phyloP scores from a whole-genome alignment of 495 filamentous ascomycete genomes.

The Lasiosphaeria miniovina region DNA sequence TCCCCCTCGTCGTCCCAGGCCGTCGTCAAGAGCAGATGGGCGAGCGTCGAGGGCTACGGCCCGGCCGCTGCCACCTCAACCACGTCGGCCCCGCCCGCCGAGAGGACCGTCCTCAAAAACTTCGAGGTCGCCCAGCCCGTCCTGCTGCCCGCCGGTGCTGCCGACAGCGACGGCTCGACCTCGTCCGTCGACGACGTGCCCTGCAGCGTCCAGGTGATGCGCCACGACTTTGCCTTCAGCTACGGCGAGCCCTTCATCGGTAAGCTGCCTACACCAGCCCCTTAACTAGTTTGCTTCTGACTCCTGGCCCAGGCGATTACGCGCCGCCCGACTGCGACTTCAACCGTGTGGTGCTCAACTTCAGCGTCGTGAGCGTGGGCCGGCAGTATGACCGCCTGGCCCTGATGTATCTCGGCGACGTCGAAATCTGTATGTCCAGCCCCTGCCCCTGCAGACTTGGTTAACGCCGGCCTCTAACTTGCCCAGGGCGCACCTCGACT shows the following conservation, averaged over 20 bases:
- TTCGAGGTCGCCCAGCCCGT: constrained; percentile 72
- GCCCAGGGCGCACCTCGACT: constrained; percentile 66
- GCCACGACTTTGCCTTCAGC: constrained; percentile 70
- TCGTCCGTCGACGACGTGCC: constrained; percentile 12
- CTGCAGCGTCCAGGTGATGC: constrained; percentile 62
- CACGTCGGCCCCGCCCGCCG: constrained; percentile 17
- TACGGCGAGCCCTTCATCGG: constrained; percentile 80
- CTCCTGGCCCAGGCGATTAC: constrained; percentile 52
- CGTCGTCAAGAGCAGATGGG: constrained; percentile 5
- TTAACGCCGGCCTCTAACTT: too few species aligned
- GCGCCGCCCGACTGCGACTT: constrained; percentile 68
- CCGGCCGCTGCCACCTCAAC: constrained; percentile 9
- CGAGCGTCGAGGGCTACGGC: background rate
- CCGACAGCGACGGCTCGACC: constrained; percentile 34
- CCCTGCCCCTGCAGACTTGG: too few species aligned
- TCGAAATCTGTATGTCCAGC: constrained; percentile 62
- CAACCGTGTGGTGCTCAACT: constrained; percentile 76
- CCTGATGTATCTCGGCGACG: constrained; percentile 75
- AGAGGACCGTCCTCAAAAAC: constrained; percentile 48
- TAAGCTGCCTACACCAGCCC: constrained; percentile 28
- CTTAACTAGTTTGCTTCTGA: background rate
- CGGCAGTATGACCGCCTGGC: constrained; percentile 79
- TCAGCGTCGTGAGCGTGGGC: constrained; percentile 73
- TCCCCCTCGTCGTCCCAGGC: background rate
- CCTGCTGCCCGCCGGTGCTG: constrained; percentile 42